phyloP scores from a whole-genome alignment of 2,329 filamentous ascomycete genomes.

The Fusarium heterosporum region DNA sequence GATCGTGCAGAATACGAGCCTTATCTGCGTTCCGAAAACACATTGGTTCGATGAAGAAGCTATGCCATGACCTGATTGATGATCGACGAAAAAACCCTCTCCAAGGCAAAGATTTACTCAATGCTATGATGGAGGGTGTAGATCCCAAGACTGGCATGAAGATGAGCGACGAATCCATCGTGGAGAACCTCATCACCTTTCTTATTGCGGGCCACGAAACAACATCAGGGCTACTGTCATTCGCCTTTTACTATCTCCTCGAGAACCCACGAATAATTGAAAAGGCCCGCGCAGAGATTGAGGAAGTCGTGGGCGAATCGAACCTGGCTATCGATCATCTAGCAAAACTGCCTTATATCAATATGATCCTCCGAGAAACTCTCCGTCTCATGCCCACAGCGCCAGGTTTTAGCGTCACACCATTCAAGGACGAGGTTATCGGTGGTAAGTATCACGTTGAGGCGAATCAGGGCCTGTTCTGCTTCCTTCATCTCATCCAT shows the following conservation, averaged over 20 bases:
- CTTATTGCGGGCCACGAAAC: constrained; percentile 8
- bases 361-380: constrained; percentile 15
- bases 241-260: constrained; percentile 9
- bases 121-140: not conserved
- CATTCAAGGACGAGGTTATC: constrained; percentile 5
- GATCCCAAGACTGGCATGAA: constrained; percentile 9
- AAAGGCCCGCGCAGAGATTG: not conserved
- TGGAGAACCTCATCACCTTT: constrained; percentile 10
- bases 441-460: not conserved
- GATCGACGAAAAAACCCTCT: not conserved
- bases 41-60: not conserved
- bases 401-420: not conserved
- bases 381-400: constrained; percentile 14
- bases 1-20: not conserved
- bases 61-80: not conserved
- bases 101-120: not conserved
- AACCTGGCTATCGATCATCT: constrained; percentile 1
- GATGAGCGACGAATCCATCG: constrained; percentile 5
- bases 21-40: constrained; percentile 1
- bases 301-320: not conserved
- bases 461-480: not conserved
- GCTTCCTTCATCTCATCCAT: constrained; percentile 1
- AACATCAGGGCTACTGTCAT: not conserved
- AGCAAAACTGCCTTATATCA: constrained; percentile 9
- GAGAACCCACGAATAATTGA: not conserved